Evolutionary conservation across 495 filamentous ascomycete species (phyloP), one percentile per base, ranked within the genome.

Genomic region (Penicillium maclennaniae): DNA sequence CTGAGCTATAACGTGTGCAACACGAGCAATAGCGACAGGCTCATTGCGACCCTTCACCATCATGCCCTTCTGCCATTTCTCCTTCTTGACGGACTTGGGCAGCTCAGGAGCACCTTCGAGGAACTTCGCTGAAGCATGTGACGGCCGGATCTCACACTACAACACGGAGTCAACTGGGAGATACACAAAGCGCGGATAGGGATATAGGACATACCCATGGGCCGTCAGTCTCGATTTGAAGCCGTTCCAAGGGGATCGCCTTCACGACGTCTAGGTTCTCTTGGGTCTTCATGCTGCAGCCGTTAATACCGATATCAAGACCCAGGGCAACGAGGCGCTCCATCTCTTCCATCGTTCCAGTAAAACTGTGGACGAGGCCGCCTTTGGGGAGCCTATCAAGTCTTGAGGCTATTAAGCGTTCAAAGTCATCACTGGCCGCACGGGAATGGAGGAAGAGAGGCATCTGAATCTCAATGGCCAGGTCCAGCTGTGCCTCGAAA

Each of bases 11-110:
- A 89, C 88, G 65, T 84, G 82, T 12, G 88, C 93, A n/a, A 98
- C 89, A 37, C 83, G 83, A 47, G 83, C 77, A 52, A 97, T 96
- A 39, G 83, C 83, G 60, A 84, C 87, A 21, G 91, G 87, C 70
- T 98, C 93, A 67, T 97, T 98, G 19, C 93, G 79, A 1, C 92
- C 89, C 71, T 96, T 97, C 17, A 97, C 81, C 84, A 95, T 88
- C 5, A 69, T 68, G 0, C 89, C 91, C 63, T 88, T 81, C 39
- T 80, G 79, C 83, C 87, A 98, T 69, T 86, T 95, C 69, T 98
- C 93, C 69, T 97, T 97, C 76, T 96, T 97, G 36, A 96, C 84
- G n/a, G 77, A 68, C 53, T 76, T 79, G 1, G 76, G 76, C 26
- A 80, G 51, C 8, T 67, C 54, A 3, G 75, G 71, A 4, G 76